Conservation (phyloP, 2,329 filamentous ascomycete genomes). For the Aspergillus fischeri region DNA sequence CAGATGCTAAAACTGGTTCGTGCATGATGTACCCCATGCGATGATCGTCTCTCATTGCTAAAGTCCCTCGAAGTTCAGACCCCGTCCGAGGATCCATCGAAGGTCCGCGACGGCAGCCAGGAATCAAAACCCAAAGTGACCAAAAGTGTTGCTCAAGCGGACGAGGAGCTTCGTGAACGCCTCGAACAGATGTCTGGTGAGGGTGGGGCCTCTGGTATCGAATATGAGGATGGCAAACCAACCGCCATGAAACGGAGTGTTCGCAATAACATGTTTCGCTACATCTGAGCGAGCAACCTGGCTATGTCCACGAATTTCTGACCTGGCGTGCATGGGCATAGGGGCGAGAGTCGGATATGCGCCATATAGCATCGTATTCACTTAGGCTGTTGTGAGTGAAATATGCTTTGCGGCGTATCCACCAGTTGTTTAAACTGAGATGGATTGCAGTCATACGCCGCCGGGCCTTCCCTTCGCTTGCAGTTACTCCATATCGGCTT, state of each 20-base stretch:
- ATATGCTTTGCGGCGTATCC: not conserved
- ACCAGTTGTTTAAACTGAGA: too few relatives aligned
- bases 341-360: not conserved
- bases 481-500: not conserved
- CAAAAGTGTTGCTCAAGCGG: constrained; percentile 60
- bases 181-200: constrained; percentile 66
- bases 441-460: not conserved
- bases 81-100: not conserved
- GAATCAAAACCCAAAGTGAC: constrained; percentile 18
- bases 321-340: not conserved
- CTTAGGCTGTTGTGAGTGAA: not conserved
- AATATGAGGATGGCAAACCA: constrained; percentile 70
- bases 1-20: constrained; percentile 3
- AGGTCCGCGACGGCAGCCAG: constrained; percentile 5
- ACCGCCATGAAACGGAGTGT: constrained; percentile 70
- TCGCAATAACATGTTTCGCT: constrained; percentile 72
- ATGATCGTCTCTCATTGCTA: not conserved
- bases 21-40: not conserved
- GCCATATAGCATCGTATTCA: not conserved
- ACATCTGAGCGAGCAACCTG: constrained; percentile 47
- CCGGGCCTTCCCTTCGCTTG: not conserved
- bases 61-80: not conserved
- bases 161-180: constrained; percentile 62
- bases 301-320: not conserved
- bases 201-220: constrained; percentile 66